Conservation (phyloP, 768 basidiomycete genomes). For the Bullera alba region DNA sequence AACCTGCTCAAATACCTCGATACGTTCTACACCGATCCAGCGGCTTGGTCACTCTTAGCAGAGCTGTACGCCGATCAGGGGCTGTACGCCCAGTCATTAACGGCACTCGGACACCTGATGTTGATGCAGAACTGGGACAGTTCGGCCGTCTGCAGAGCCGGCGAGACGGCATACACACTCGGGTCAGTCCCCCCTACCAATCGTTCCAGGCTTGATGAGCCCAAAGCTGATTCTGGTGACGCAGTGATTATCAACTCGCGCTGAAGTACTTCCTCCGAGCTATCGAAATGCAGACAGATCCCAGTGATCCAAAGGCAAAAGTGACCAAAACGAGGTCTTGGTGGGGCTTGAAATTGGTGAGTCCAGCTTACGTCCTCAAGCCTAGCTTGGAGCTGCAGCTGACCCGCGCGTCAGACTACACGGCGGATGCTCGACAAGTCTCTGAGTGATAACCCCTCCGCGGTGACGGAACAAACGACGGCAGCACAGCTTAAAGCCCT, state of each 20-base stretch:
- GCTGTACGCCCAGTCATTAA: conserved; percentile 29
- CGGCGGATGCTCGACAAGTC: neutral
- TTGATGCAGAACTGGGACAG: conserved; percentile 36
- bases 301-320: conserved; percentile 1
- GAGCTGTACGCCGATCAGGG: conserved; percentile 42
- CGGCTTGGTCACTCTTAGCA: conserved; percentile 43
- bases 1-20: conserved; percentile 43
- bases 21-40: conserved; percentile 45
- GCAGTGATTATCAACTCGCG: conserved; percentile 39
- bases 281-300: conserved; percentile 38
- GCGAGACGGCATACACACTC: conserved; percentile 32
- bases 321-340: conserved; percentile 30
- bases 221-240: conserved; percentile 1
- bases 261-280: conserved; percentile 38
- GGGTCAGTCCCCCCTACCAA: conserved; percentile 23
- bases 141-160: conserved; percentile 24
- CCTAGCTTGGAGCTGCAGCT: neutral
- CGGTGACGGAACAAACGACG: conserved; percentile 7
- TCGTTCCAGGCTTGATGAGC: neutral
- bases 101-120: conserved; percentile 34
- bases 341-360: conserved; percentile 38
- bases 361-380: conserved; percentile 1
- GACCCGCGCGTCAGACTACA: neutral
- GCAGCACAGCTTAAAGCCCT: conserved; percentile 20
- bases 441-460: conserved; percentile 3